phyloP scores from a whole-genome alignment of 2,329 filamentous ascomycete species.

The Stemphylium beticola region DNA sequence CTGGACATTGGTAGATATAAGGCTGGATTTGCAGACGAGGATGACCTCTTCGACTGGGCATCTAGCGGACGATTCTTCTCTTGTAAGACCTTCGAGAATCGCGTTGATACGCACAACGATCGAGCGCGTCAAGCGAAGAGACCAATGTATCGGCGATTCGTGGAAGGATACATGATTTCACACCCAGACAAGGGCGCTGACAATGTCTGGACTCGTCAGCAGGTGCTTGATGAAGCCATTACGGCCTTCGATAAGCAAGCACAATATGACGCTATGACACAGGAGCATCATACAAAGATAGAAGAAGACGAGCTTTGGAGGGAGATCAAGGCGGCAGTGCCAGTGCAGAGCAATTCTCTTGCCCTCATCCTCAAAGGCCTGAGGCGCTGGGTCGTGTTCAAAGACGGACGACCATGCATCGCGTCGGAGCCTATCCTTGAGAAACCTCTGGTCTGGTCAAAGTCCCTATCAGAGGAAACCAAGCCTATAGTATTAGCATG shows the following conservation, averaged over 20 bases:
- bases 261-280: constrained; percentile 55
- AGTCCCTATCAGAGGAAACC: constrained; percentile 14
- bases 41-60: constrained; percentile 69
- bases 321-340: constrained; percentile 50
- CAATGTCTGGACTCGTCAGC: constrained; percentile 46
- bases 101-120: constrained; percentile 58
- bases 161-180: constrained; percentile 67
- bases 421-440: constrained; percentile 17
- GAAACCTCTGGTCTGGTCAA: constrained; percentile 32
- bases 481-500: constrained; percentile 32
- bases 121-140: constrained; percentile 62
- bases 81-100: constrained; percentile 44
- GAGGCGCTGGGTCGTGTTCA: constrained; percentile 45
- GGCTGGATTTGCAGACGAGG: constrained; percentile 60
- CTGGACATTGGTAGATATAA: constrained; percentile 61
- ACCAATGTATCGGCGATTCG: constrained; percentile 65
- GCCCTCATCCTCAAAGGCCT: constrained; percentile 36
- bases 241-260: constrained; percentile 54
- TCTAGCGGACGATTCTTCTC: constrained; percentile 65
- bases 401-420: constrained; percentile 28
- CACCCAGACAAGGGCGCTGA: constrained; percentile 51
- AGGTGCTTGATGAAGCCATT: constrained; percentile 62
- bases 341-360: constrained; percentile 31
- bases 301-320: constrained; percentile 52
- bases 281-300: constrained; percentile 46